phyloP scores from a whole-genome alignment of 163 green algal species.

The Chloromonas sp. region DNA sequence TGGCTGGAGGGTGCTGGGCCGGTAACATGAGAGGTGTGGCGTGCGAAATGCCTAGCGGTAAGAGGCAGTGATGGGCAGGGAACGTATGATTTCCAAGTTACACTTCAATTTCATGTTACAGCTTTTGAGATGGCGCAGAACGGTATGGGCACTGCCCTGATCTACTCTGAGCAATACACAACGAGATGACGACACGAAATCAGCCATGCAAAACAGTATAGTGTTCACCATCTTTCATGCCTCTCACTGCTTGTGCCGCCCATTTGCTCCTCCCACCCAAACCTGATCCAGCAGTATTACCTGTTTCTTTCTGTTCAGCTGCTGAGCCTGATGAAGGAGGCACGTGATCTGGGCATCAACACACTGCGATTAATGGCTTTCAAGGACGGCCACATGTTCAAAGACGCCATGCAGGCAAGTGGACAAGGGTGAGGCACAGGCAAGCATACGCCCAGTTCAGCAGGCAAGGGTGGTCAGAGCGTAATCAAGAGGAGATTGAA shows the following conservation, averaged over 20 bases:
- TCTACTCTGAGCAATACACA: no score
- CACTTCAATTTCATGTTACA: no score
- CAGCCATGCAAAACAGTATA: no score
- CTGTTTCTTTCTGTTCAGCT: slow-evolving; percentile 8
- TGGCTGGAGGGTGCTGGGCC: no score
- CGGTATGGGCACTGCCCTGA: no score
- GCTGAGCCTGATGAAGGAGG: slow-evolving; percentile 7
- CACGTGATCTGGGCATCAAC: slow-evolving; percentile 16
- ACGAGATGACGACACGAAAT: no score
- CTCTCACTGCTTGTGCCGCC: not conserved
- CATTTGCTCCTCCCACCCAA: not conserved
- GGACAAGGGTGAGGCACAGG: not conserved
- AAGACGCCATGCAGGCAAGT: slow-evolving; percentile 12
- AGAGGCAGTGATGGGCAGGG: no score
- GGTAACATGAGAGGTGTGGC: no score
- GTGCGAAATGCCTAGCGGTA: no score
- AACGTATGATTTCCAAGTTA: no score
- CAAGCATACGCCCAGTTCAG: not conserved
- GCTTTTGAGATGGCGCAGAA: no score
- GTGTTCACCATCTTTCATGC: not conserved
- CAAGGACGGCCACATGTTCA: slow-evolving; percentile 16
- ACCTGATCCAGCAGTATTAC: not conserved
- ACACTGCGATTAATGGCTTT: slow-evolving; percentile 34
- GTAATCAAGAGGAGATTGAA: not conserved
- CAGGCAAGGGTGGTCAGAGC: not conserved